Percentiles rank a stretch among this genome's conserved stretches.
Evolutionary conservation across 441 rosid genomes (phyloP).

Genomic region (Adansonia gregorii): DNA sequence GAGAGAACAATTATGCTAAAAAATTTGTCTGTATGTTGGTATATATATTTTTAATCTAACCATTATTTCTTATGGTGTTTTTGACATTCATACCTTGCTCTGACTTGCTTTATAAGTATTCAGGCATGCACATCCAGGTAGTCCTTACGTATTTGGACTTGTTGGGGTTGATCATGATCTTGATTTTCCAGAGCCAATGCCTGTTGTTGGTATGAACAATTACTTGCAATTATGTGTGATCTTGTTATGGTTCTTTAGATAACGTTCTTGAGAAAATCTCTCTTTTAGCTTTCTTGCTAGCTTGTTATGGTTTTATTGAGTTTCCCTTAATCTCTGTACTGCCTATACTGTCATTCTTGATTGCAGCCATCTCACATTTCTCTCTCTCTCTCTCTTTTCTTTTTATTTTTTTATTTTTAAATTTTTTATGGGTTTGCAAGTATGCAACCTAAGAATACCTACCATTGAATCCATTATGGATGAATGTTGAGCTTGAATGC

Average conservation of each 20-base stretch:
- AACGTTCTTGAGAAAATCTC: background rate
- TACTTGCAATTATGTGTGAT: background rate
- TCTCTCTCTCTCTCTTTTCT: background rate
- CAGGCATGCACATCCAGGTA: conserved; percentile 99
- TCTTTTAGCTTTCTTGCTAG: background rate
- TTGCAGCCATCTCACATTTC: background rate
- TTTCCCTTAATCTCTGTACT: background rate
- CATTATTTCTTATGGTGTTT: conserved; percentile 12
- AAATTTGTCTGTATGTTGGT: background rate
- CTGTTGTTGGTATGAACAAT: conserved; percentile 74
- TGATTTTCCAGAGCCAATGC: conserved; percentile 99
- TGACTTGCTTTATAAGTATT: conserved; percentile 46
- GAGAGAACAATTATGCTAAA: background rate
- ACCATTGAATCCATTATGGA: background rate
- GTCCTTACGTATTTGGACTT: conserved; percentile 98
- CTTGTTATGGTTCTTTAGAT: background rate
- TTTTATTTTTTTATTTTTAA: background rate
- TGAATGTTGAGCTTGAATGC: background rate
- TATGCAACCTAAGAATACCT: background rate
- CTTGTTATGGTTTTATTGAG: background rate
- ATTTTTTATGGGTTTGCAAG: background rate
- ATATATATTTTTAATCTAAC: background rate
- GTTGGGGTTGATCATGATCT: conserved; percentile 97
- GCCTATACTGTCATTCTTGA: background rate
- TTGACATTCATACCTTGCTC: conserved; percentile 29